Base-by-base conservation (phyloP, 495 filamentous ascomycete genomes). In the Cercophora sp. region DNA sequence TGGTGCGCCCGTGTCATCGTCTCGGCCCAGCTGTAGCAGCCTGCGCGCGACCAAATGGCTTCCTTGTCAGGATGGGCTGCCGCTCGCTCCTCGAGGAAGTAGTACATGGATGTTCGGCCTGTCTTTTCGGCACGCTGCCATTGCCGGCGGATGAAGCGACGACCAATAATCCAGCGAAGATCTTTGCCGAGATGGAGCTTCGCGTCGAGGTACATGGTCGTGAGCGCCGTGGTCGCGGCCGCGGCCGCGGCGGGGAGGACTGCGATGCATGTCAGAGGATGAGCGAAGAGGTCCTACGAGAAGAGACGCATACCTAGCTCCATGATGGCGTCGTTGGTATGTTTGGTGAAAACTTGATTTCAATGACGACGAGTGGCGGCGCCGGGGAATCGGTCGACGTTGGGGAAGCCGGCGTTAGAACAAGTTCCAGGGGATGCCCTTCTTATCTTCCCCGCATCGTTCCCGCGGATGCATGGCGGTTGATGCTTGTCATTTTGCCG, bases 101-200 rank as follows among this genome's bases (percentile, higher is more conserved):
- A 86, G 76, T 83, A 89, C 2, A 79, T 66, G 36, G 83, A 88
- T 6, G 69, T 52, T 15, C 75, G 71, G 15, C 81, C 75, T 9
- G 71, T 58, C 29, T 72, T 67, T 19, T 71, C 82, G 19, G 65
- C 65, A 55, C 62, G 61, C 39, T 56, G 58, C 55, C 70, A 71
- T 26, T 69, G 54, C 9, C 73, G 69, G 37, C 70, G 64, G n/a
- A 67, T 60, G 27, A 59, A 60, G 10, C 59, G 48, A 36, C 69
- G 40, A 55, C 27, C 16, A 27, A 59, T 23, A 59, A 70, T 40
- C 81, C 34, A 54, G 1, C 58, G 46, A 19, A 85, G 36, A 65
- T 90, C 86, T 59, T 88, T 83, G 25, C 59, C 52, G 42, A 90
- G 51, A 60, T 84, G 78, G 48, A 78, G 83, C 71, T 86, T 88